Evolutionary conservation across 306 rosid genomes (phyloP), one percentile per base, ranked within the genome.

Genomic region (Alnus rubra): DNA sequence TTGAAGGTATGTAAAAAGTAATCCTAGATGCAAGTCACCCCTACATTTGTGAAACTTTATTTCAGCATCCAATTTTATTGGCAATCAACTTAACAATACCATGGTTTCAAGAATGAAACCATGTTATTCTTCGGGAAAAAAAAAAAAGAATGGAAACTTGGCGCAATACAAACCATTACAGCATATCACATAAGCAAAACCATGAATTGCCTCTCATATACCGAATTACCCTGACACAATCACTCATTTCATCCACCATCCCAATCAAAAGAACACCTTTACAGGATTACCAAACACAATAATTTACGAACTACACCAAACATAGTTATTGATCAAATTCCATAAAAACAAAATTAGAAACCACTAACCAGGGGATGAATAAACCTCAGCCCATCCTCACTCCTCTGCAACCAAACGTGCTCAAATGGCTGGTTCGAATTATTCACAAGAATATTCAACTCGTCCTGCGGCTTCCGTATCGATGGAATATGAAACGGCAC

Each of bases 381-480:
- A 81, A 89, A 87, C 55, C 84, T 82, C 10, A 39, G 82, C 13
- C 82, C 96, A 82, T 92, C 96, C 14, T 91, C 98, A 76, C 87
- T 84, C 81, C 87, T 88, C 84, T 88, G 87, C 91, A 95, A 71
- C 98, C 98, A 95, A 70, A 95, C 97, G 88, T 95, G 98, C 75
- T 88, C 94, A 79, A 91, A 95, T 1, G 94, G 96, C 80, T 85
- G 76, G 78, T 92, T 92, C 0, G 85, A 54, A 85, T 95, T 95
- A 68, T 95, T 90, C 65, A 91, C 92, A 75, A 89, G 3, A 63
- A 95, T 90, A 30, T 18, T 87, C 59, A 76, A 90, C 90, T 90
- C 96, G 14, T 90, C 94, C 76, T 95, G 98, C 64, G 98, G 97
- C 84, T 85, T 91, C 60, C 78, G 79, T 74, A 95, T 92, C 0